Base-by-base conservation (phyloP, 1,284 basidiomycete genomes). In the Puccinia triticina region DNA sequence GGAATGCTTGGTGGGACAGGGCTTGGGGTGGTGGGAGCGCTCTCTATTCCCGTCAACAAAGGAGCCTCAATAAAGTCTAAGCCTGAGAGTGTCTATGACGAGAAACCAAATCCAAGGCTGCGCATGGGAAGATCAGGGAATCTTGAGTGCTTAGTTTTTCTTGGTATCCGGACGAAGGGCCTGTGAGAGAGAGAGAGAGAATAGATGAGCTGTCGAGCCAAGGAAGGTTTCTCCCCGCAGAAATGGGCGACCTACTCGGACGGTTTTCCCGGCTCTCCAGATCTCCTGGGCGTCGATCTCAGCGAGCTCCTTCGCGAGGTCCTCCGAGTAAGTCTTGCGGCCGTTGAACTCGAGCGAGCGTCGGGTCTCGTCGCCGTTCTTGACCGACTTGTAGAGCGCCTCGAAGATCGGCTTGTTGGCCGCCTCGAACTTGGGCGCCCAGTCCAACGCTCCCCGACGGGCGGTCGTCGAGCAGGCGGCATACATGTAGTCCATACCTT, bases 401-500 rank as follows among this genome's bases (percentile, higher is more conserved):
- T 98, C 94, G 88, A 99, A 98, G 85, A 99, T 90, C 84, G 96
- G 96, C 82, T 92, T 87, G 90, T 96, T 96, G 84, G 95, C 92
- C 26, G 83, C 88, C 89, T 98, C 94, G 88, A 98, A 98, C 88
- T 94, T 90, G 85, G 96, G 96, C n/a, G 96, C 96, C 97, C 97
- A 99, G 91, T 99, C 97, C 74, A 86, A 84, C 67, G 86, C 86
- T 80, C 96, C 97, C 84, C 96, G 95, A 86, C 96, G 95, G 82
- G 97, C 97, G 77, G 97, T 99, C 85, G 96, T 99, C 57, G 97
- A 99, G 90, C 97, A 99, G 71, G 96, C 95, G 84, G 83, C 86
- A 85, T 86, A 98, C 96, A 98, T 98, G 92, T 98, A 98, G 90
- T 99, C 96, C 97, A 98, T 98, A 84, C 93, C 93, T 78, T n/a